These are phyloP conservation scores for Acer campestre DNA, from an alignment of 345 rosid genomes.

Conservation along the genomic window DNA sequence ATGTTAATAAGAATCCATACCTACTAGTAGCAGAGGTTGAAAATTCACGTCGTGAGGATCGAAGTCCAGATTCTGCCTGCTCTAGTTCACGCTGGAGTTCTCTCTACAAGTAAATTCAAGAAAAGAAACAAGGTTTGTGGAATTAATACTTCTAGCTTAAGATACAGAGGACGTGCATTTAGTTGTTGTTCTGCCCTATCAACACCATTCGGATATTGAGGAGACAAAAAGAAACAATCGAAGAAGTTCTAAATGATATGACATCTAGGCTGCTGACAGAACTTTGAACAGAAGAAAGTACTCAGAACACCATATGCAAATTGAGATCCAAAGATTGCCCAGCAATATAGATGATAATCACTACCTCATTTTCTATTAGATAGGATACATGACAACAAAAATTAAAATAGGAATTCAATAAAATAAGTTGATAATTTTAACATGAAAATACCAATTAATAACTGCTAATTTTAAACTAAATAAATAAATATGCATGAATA, in stretches of 20 bases:
- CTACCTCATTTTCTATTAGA: not conserved
- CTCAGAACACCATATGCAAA: not conserved
- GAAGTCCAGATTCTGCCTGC: slow-evolving; percentile 75
- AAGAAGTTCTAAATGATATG: not conserved
- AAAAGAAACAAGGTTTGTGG: not conserved
- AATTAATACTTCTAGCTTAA: slow-evolving; percentile 4
- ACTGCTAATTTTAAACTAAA: not conserved
- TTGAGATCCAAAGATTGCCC: not conserved
- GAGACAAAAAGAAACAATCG: not conserved
- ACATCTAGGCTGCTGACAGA: not conserved
- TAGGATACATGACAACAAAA: not conserved
- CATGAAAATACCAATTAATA: not conserved
- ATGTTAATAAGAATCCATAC: slow-evolving; percentile 28
- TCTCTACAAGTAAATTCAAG: slow-evolving; percentile 46
- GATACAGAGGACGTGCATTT: not conserved
- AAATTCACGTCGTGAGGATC: slow-evolving; percentile 70
- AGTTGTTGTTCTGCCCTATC: not conserved
- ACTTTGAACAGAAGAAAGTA: not conserved
- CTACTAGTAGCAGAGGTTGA: slow-evolving; percentile 57
- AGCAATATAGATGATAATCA: not conserved
- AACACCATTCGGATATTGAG: not conserved
- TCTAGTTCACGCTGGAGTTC: slow-evolving; percentile 90
- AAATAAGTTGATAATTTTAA: not conserved
- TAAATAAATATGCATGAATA: not conserved
- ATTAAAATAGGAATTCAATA: too few relatives aligned